A percentile compares a stretch with the other conserved stretches of the same genome.
phyloP scores from a whole-genome alignment of 306 rosid species.

The Dalbergia cultrata region DNA sequence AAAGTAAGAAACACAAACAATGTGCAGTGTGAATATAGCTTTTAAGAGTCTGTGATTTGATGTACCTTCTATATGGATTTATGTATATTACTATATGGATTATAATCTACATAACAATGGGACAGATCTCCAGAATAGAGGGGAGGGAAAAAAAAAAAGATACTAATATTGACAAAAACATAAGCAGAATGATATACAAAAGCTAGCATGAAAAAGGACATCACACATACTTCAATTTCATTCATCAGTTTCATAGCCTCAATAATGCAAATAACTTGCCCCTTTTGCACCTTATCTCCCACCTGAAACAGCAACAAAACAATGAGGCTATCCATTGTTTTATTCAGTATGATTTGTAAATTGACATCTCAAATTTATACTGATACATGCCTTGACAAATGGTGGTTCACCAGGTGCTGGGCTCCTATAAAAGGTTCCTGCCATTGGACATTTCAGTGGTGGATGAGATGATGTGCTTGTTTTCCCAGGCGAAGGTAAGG shows the following conservation, averaged over 20 bases:
- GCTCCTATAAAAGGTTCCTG: constrained; percentile 89
- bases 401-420: constrained; percentile 89
- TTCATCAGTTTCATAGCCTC: constrained; percentile 99
- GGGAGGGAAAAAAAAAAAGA: constrained; percentile 12
- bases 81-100: background rate
- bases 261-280: constrained; percentile 85
- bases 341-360: background rate
- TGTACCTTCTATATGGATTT: constrained; percentile 15
- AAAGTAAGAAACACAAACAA: constrained; percentile 27
- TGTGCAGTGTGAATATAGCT: background rate
- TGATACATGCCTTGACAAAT: constrained; percentile 76
- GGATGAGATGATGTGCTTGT: constrained; percentile 76
- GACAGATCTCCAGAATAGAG: constrained; percentile 13
- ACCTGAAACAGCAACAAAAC: constrained; percentile 66
- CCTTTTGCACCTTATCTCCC: constrained; percentile 93
- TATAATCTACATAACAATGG: constrained; percentile 1
- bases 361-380: constrained; percentile 3
- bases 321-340: constrained; percentile 23
- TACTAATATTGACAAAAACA: constrained; percentile 1
- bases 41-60: background rate
- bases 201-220: constrained; percentile 20
- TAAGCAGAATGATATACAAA: constrained; percentile 12
- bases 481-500: constrained; percentile 67
- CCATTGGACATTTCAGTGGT: constrained; percentile 85
- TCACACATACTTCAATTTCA: constrained; percentile 81